Percentiles rank a stretch among this genome's conserved stretches.
phyloP scores from a whole-genome alignment of 345 rosid genomes.

The Euphorbia pulcherrima region DNA sequence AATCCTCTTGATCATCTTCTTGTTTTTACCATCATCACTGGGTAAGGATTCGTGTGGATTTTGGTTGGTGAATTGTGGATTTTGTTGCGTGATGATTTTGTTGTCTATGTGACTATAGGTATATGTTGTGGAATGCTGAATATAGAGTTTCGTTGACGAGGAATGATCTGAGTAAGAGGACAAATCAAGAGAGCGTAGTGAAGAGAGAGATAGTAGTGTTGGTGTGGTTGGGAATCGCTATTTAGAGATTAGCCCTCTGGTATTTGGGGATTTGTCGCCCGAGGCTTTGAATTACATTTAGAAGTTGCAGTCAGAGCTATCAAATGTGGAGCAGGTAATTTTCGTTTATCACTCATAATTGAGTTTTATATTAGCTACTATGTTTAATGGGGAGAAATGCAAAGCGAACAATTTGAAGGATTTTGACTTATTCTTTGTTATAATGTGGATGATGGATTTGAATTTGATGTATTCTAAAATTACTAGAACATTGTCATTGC shows the following conservation, averaged over 20 bases:
- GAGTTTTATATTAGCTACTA: neutral
- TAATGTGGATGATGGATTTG: neutral
- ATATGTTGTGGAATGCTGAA: constrained; percentile 92
- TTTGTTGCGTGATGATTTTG: constrained; percentile 3
- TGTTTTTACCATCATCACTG: constrained; percentile 74
- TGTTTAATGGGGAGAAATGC: neutral
- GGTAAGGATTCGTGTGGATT: constrained; percentile 37
- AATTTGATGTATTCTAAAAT: neutral
- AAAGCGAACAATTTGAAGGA: neutral
- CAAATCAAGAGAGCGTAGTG: constrained; percentile 28
- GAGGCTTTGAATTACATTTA: constrained; percentile 66
- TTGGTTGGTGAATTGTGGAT: neutral
- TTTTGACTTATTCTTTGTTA: neutral
- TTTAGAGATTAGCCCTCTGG: constrained; percentile 49
- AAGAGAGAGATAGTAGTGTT: constrained; percentile 27
- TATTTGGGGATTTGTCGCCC: constrained; percentile 61
- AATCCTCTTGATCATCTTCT: constrained; percentile 68
- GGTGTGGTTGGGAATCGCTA: constrained; percentile 32
- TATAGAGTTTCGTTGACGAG: constrained; percentile 70
- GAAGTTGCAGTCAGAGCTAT: constrained; percentile 58
- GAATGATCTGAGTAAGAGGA: constrained; percentile 33
- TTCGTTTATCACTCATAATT: neutral
- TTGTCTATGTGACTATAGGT: constrained; percentile 37
- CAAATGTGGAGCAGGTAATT: constrained; percentile 50
- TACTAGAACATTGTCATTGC: neutral